A percentile compares a stretch with the other conserved stretches of the same genome.
phyloP scores from a whole-genome alignment of 1,284 basidiomycete species.

The Cryptococcus hybrid region DNA sequence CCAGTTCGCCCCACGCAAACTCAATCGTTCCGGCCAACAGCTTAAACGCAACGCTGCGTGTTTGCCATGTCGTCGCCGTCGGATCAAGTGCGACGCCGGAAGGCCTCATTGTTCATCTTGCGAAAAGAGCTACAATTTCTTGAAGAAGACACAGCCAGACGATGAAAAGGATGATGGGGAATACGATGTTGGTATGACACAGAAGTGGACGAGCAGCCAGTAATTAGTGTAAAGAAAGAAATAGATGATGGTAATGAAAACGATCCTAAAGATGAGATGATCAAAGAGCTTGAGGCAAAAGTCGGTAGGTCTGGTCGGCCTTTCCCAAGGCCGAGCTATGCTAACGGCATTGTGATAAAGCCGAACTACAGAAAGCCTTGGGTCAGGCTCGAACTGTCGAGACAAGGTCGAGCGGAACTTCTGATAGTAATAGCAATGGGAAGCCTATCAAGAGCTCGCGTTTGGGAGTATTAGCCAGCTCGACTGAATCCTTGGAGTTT shows the following conservation, averaged over 20 bases:
- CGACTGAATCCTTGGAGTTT: too few relatives aligned
- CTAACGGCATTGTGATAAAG: neutral
- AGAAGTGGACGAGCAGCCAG: constrained; percentile 5
- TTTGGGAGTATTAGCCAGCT: too few relatives aligned
- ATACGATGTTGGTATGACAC: constrained; percentile 32
- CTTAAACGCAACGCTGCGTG: constrained; percentile 34
- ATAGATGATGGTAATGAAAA: constrained; percentile 4
- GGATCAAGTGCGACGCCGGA: constrained; percentile 29
- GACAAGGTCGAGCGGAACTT: too few relatives aligned
- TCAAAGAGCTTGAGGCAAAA: constrained; percentile 30
- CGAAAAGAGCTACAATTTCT: constrained; percentile 18
- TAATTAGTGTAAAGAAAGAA: constrained; percentile 4
- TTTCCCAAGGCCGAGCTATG: neutral
- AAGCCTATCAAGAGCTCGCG: too few relatives aligned
- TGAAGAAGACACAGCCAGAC: constrained; percentile 30
- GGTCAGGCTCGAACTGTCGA: neutral
- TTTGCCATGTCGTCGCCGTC: constrained; percentile 22
- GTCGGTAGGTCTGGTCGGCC: constrained; percentile 24
- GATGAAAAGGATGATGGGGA: constrained; percentile 28
- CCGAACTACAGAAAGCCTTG: neutral
- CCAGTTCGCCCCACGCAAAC: constrained; percentile 8
- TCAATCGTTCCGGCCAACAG: constrained; percentile 21
- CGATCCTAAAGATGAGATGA: constrained; percentile 6
- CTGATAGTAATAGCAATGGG: too few relatives aligned
- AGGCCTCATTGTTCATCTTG: constrained; percentile 28